Conservation (phyloP, 352 stramenopile genomes). For the Phytophthora multivora region DNA sequence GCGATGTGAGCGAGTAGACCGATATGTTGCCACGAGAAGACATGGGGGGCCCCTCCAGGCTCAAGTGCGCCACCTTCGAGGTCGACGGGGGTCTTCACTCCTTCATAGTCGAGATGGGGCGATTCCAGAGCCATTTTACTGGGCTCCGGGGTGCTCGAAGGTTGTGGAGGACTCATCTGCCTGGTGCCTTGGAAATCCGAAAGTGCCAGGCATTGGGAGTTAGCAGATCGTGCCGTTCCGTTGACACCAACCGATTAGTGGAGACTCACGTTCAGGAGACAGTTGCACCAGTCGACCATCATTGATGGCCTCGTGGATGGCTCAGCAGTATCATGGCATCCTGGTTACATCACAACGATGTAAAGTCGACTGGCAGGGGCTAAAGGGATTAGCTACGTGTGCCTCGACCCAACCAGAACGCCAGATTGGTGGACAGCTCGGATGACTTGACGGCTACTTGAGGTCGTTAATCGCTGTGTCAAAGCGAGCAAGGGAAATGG, state of each 20-base stretch:
- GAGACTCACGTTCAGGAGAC: conserved; percentile 7
- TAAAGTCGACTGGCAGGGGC: neutral
- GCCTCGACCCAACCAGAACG: conserved; percentile 28
- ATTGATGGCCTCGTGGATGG: neutral
- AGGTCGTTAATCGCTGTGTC: conserved; percentile 15
- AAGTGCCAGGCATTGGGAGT: conserved; percentile 6
- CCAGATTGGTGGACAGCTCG: conserved; percentile 10
- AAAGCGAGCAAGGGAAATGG: conserved; percentile 6
- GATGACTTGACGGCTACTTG: conserved; percentile 18
- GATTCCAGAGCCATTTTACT: conserved; percentile 19
- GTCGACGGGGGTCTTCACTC: conserved; percentile 27
- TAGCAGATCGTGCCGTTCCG: neutral
- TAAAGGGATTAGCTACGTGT: conserved; percentile 2
- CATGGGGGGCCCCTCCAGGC: conserved; percentile 38
- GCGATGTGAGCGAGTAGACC: conserved; percentile 54
- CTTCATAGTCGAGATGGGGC: conserved; percentile 23
- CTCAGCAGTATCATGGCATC: neutral
- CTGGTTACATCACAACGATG: too few relatives aligned
- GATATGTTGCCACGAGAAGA: conserved; percentile 47
- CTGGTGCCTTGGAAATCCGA: conserved; percentile 8
- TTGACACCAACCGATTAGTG: conserved; percentile 15
- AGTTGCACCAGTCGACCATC: conserved; percentile 15
- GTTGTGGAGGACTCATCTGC: conserved; percentile 12
- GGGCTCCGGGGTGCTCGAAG: conserved; percentile 4
- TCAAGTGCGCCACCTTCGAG: conserved; percentile 42